phyloP scores from a whole-genome alignment of 805 yeast genomes.

The Starmerella sp. region DNA sequence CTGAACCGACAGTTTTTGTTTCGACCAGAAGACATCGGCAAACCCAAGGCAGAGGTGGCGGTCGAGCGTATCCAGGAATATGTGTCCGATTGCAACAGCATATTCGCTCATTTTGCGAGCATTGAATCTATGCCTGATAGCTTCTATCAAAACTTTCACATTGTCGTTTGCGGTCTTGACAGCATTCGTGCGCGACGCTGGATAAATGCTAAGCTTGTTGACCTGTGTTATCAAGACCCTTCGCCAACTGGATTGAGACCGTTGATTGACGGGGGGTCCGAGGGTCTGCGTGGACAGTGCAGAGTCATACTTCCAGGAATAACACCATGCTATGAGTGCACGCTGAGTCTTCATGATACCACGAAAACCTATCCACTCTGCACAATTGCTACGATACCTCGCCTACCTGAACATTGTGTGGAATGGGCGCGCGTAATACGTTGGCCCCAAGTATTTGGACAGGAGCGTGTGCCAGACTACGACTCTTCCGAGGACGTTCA shows the following conservation, averaged over 20 bases:
- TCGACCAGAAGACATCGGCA: slow-evolving; percentile 49
- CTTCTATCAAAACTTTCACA: slow-evolving; percentile 56
- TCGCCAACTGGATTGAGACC: slow-evolving; percentile 45
- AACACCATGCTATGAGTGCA: slow-evolving; percentile 88
- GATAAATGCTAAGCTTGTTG: slow-evolving; percentile 62
- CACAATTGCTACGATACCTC: slow-evolving; percentile 88
- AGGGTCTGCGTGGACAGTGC: slow-evolving; percentile 85
- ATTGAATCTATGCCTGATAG: slow-evolving; percentile 52
- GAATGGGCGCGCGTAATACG: slow-evolving; percentile 75
- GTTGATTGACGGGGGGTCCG: slow-evolving; percentile 89
- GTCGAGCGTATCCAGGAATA: slow-evolving; percentile 39
- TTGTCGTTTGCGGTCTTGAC: slow-evolving; percentile 80
- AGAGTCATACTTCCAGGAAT: slow-evolving; percentile 76
- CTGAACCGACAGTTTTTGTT: slow-evolving; percentile 68
- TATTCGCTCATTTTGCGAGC: slow-evolving; percentile 45
- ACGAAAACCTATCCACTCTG: slow-evolving; percentile 39
- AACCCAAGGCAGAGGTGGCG: slow-evolving; percentile 56
- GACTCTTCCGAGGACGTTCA: slow-evolving; percentile 58
- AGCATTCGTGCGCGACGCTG: slow-evolving; percentile 82
- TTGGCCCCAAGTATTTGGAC: slow-evolving; percentile 42
- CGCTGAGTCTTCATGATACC: slow-evolving; percentile 64
- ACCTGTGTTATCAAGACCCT: slow-evolving; percentile 43
- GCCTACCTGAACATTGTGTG: slow-evolving; percentile 87
- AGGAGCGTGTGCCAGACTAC: slow-evolving; percentile 43
- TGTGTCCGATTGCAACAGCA: neutral